phyloP scores from a whole-genome alignment of 768 basidiomycete genomes.

The Suillus tomentosus region DNA sequence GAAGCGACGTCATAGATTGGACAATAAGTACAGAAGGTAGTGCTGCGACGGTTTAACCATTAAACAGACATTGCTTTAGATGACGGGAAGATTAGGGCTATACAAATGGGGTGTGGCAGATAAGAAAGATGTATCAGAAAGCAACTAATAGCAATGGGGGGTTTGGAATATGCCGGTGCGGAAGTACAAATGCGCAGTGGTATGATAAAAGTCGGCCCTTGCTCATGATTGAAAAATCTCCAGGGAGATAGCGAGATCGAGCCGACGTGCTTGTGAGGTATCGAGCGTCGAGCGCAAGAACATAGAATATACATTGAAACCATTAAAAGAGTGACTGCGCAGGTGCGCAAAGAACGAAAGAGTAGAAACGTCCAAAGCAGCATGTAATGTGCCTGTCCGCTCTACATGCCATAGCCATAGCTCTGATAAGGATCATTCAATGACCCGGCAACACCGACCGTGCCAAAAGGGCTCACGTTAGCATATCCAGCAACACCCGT shows the following conservation, averaged over 20 bases:
- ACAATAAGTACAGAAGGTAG: constrained; percentile 42
- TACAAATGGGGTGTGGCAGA: constrained; percentile 48
- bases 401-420: constrained; percentile 83
- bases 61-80: constrained; percentile 45
- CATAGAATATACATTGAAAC: constrained; percentile 42
- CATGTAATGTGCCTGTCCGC: constrained; percentile 15
- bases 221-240: constrained; percentile 37
- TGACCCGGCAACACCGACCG: constrained; percentile 49
- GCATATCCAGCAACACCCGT: constrained; percentile 52
- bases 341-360: constrained; percentile 17
- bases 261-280: constrained; percentile 35
- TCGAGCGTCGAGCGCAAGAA: constrained; percentile 35
- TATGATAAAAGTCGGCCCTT: constrained; percentile 45
- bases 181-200: constrained; percentile 69
- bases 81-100: constrained; percentile 39
- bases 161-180: constrained; percentile 58
- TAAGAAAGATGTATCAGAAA: constrained; percentile 39
- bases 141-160: constrained; percentile 41
- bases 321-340: constrained; percentile 31
- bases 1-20: constrained; percentile 37
- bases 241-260: constrained; percentile 41
- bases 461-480: constrained; percentile 56
- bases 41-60: constrained; percentile 40
- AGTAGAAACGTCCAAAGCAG: constrained; percentile 30
- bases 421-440: constrained; percentile 78